Evolutionary conservation across 2,329 filamentous ascomycete genomes (phyloP).

Genomic region (Fusarium sarcochroum): DNA sequence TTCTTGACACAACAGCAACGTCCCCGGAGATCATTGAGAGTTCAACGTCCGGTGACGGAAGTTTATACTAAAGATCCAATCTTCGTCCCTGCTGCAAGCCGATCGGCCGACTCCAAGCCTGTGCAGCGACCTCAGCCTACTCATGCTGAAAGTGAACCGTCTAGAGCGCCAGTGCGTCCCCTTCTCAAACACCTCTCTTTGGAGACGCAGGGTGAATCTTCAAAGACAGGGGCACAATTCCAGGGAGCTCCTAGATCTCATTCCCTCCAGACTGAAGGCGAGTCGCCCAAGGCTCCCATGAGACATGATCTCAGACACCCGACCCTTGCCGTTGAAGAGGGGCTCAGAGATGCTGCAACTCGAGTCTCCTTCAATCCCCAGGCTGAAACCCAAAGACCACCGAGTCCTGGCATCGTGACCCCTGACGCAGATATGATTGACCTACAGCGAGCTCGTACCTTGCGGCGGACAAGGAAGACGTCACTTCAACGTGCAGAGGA

Average conservation of each 20-base stretch:
- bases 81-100: conserved; percentile 42
- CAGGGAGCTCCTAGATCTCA: conserved; percentile 17
- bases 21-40: conserved; percentile 34
- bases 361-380: conserved; percentile 11
- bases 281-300: conserved; percentile 25
- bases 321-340: conserved; percentile 24
- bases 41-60: conserved; percentile 42
- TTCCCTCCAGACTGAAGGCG: conserved; percentile 37
- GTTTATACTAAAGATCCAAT: conserved; percentile 47
- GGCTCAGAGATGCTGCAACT: conserved; percentile 34
- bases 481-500: conserved; percentile 65
- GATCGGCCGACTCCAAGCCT: conserved; percentile 28
- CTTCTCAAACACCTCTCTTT: conserved; percentile 21
- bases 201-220: conserved; percentile 32
- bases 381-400: conserved; percentile 48
- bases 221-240: conserved; percentile 6
- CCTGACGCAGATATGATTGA: conserved; percentile 58
- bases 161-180: conserved; percentile 21
- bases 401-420: conserved; percentile 63
- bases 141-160: conserved; percentile 27
- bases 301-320: conserved; percentile 37
- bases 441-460: conserved; percentile 59
- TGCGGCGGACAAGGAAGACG: conserved; percentile 62
- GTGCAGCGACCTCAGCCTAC: conserved; percentile 29
- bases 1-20: conserved; percentile 45